Base-by-base conservation (phyloP, 1,139 yeast species). In the Saccharomyces hybrid region DNA sequence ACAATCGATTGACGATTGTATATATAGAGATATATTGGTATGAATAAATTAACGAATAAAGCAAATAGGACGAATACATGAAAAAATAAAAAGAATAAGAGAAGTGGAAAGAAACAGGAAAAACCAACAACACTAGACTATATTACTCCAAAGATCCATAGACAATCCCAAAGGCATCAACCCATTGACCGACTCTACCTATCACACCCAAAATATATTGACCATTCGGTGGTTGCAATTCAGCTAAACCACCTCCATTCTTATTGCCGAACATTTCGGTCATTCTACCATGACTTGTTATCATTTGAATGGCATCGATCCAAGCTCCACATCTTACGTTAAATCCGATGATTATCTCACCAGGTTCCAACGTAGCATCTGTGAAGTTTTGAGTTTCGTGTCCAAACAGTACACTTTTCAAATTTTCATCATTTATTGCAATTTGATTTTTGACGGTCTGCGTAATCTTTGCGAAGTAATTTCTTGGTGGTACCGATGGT, bases 231-330 rank as follows among this genome's bases (percentile, higher is more conserved):
- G 86, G 77, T 14, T 75, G 74, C 47, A 89, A 71, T 26, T 78
- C 75, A 34, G 83, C 80, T 28, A 77, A 68, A 51, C 82, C 80
- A 1, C 97, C 97, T 6, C 96, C 96, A 16, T 72, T 70, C 1
- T 73, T 68, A 49, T 82, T 82, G 25, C 96, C 96, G 57, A 71
- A 75, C 79, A 79, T 73, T 0, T 74, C 73, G 20, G 86, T 78
- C 3, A 66, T 59, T 54, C 80, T 74, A 0, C 89, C 89, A 38
- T 72, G 75, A 26, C 79, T 78, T 23, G 95, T 81, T 6, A 80
- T 68, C 34, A 85, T 69, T 64, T 87, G 95, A 20, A 88, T 73
- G 1, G 86, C 96, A 73, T 93, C 98, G 14, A 93, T 75, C 97
- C 98, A 93, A 1, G 79, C 84, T 5, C 98, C 98, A 51, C 83